These are phyloP conservation scores for Clavispora fructus DNA, from an alignment of 805 yeast species.

Conservation along the genomic window DNA sequence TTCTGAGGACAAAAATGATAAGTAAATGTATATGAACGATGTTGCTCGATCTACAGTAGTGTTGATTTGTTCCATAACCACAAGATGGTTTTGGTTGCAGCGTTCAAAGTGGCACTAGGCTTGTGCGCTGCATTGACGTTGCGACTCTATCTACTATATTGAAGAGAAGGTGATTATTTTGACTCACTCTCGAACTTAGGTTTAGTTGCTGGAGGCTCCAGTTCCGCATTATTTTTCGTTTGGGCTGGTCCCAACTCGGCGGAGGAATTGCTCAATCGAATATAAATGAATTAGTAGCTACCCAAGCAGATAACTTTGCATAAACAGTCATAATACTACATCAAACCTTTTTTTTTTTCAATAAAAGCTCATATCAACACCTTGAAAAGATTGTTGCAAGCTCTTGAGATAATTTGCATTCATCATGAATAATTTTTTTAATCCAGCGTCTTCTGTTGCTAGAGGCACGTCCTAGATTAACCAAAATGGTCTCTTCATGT, in stretches of 20 bases:
- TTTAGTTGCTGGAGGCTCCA: too few relatives aligned
- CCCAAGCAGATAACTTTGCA: constrained; percentile 59
- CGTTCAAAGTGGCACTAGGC: too few relatives aligned
- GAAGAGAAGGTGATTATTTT: too few relatives aligned
- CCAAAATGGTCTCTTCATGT: constrained; percentile 66
- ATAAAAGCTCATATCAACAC: constrained; percentile 70
- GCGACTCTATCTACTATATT: too few relatives aligned
- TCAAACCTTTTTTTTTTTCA: constrained; percentile 49
- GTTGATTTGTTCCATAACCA: too few relatives aligned
- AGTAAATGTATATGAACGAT: background rate
- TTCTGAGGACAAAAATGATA: background rate
- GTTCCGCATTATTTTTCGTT: too few relatives aligned
- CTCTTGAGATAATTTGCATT: constrained; percentile 52
- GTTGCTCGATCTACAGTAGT: background rate
- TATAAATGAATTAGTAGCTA: constrained; percentile 55
- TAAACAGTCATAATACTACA: constrained; percentile 14
- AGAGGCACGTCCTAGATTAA: constrained; percentile 84
- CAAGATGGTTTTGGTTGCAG: too few relatives aligned
- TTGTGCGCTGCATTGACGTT: too few relatives aligned
- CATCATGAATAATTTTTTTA: constrained; percentile 55
- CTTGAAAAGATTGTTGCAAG: constrained; percentile 60
- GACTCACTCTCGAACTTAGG: too few relatives aligned
- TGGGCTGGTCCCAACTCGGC: too few relatives aligned
- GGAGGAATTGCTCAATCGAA: too few relatives aligned
- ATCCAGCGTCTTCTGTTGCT: constrained; percentile 86